These are phyloP conservation scores for Hypericum perforatum DNA, from an alignment of 345 rosid species.

Conservation along the genomic window DNA sequence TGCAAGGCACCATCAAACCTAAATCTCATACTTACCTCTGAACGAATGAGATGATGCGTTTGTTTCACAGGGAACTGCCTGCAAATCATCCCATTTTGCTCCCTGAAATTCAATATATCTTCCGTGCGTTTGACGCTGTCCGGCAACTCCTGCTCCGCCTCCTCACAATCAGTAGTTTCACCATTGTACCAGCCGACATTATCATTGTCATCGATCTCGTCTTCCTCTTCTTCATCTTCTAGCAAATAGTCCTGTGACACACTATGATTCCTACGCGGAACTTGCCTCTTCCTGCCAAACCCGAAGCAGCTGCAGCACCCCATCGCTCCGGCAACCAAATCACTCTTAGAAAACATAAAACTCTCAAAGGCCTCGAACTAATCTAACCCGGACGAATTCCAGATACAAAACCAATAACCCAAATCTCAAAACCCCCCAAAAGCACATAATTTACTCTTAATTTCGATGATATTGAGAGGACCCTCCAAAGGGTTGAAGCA, in stretches of 20 bases:
- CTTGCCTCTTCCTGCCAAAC: conserved; percentile 35
- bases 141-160: conserved; percentile 36
- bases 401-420: no score
- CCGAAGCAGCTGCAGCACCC: conserved; percentile 98
- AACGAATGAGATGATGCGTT: conserved; percentile 65
- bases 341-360: conserved; percentile 48
- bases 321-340: conserved; percentile 48
- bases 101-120: conserved; percentile 63
- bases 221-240: conserved; percentile 49
- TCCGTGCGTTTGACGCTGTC: conserved; percentile 48
- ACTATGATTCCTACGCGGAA: conserved; percentile 23
- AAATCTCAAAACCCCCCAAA: no score
- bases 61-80: conserved; percentile 85
- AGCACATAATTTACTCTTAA: no score
- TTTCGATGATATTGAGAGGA: no score
- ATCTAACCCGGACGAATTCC: no score
- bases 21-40: conserved; percentile 43
- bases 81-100: conserved; percentile 67
- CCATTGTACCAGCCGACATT: conserved; percentile 45
- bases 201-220: conserved; percentile 42
- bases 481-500: no score
- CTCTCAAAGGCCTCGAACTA: conserved; percentile 1
- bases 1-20: not conserved
- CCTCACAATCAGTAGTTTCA: conserved; percentile 48
- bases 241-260: conserved; percentile 45